Conservation (phyloP, 306 rosid genomes). For the Casuarina equisetifolia region DNA sequence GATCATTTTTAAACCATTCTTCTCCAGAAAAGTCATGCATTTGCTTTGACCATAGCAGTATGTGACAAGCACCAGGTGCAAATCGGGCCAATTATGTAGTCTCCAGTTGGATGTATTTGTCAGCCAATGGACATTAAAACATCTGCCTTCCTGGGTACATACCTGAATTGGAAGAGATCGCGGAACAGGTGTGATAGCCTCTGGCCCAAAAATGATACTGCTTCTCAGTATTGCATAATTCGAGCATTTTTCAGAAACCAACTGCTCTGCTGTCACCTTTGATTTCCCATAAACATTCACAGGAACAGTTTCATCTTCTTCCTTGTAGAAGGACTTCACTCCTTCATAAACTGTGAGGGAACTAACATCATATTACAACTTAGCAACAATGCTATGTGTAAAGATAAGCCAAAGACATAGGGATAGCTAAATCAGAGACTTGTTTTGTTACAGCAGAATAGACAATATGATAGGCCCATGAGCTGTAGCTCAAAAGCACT, state of each 20-base stretch:
- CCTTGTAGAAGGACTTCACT: constrained; percentile 79
- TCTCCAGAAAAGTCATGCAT: neutral
- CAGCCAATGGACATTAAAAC: constrained; percentile 12
- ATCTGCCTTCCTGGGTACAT: constrained; percentile 5
- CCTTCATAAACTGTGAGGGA: constrained; percentile 80
- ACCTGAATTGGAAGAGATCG: constrained; percentile 97
- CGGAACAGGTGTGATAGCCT: constrained; percentile 76
- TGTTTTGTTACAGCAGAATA: neutral
- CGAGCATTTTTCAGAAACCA: constrained; percentile 57
- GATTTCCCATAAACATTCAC: constrained; percentile 88
- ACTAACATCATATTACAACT: constrained; percentile 26
- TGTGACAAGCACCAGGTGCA: neutral
- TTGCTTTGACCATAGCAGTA: neutral
- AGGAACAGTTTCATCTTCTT: constrained; percentile 67
- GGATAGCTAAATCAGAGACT: neutral
- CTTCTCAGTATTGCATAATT: constrained; percentile 87
- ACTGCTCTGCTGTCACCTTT: constrained; percentile 74
- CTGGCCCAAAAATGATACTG: constrained; percentile 94
- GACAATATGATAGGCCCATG: neutral
- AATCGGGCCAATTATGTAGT: neutral
- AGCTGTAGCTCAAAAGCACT: neutral
- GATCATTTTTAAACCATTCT: neutral
- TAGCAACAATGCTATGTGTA: constrained; percentile 22
- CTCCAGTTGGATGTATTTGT: neutral
- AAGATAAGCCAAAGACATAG: constrained; percentile 9